Evolutionary conservation across 2,329 filamentous ascomycete species (phyloP), one percentile per base, ranked within the genome.

Genomic region (Ambrosiella cleistominuta): DNA sequence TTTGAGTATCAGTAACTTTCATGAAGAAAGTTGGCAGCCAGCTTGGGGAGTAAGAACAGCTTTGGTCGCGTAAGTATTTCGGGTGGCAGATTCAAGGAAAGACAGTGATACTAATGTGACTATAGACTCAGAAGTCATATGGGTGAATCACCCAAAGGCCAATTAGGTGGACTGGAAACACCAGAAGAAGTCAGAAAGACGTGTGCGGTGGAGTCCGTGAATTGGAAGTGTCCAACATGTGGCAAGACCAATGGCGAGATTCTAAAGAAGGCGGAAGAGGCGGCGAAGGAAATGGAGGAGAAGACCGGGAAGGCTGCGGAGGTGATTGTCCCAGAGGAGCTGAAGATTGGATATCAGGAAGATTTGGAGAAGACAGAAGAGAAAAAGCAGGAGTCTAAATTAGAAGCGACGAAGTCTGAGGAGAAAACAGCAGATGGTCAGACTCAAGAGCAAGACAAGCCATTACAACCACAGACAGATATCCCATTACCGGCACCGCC

Each of bases 11-110:
- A 87, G 82, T 56, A 91, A 90, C 1, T 91, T 96, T 70, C 93
- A 98, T 71, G 93, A 97, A 69, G 93, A 97, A 73, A 95, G 88
- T 13, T 98, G 93, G 93, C 91, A 96, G 76, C 93, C 93, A 0
- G 93, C 93, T 0, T 98, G 93, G 93, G 93, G 93, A 0, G 85
- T 98, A 8, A 79, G 93, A 61, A 97, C 93, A 3, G 91, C 93
- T 13, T 72, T 98, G 6, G 79, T 83, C 47, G 81, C 81, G 71
- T 73, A 67, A 44, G 68, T 64, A 11, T 27, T 27, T 27, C 4
- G 27, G 27, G 27, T 27, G 2, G 6, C 39, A 12, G 39, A 42
- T 42, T 42, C 27, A 27, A 27, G 4, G 39, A 12, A n/a, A n/a
- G n/a, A 7, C n/a, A 3, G 13, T 37, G 36, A 5, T 45, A 42